Evolutionary conservation across 805 yeast species (phyloP).

Genomic region (Kodamaea hsintzibuensis): DNA sequence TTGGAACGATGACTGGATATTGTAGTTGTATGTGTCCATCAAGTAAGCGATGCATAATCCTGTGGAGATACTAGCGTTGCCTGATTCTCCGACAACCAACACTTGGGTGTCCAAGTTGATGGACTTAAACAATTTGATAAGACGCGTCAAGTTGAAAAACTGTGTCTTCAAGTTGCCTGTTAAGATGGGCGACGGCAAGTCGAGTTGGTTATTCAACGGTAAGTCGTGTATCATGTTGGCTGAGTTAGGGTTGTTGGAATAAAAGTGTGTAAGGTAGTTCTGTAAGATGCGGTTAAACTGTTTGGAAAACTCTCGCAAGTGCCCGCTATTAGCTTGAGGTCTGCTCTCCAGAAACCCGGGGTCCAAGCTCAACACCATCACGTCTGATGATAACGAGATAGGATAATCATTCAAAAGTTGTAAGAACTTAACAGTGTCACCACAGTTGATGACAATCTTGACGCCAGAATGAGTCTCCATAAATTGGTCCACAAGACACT

Average conservation of each 20-base stretch:
- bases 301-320: slow-evolving; percentile 25
- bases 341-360: slow-evolving; percentile 24
- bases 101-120: slow-evolving; percentile 34
- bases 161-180: slow-evolving; percentile 38
- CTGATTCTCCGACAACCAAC: slow-evolving; percentile 35
- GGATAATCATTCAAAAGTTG: slow-evolving; percentile 21
- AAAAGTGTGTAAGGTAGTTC: slow-evolving; percentile 39
- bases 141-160: slow-evolving; percentile 37
- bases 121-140: slow-evolving; percentile 34
- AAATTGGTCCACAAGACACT: slow-evolving; percentile 10
- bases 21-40: slow-evolving; percentile 42
- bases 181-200: slow-evolving; percentile 35
- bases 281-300: slow-evolving; percentile 37
- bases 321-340: slow-evolving; percentile 16
- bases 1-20: slow-evolving; percentile 31
- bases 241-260: slow-evolving; percentile 32
- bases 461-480: slow-evolving; percentile 10
- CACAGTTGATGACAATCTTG: slow-evolving; percentile 42
- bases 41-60: slow-evolving; percentile 36
- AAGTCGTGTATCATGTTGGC: slow-evolving; percentile 29
- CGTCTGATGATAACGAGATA: slow-evolving; percentile 31
- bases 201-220: slow-evolving; percentile 24
- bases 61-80: slow-evolving; percentile 27
- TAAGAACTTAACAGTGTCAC: slow-evolving; percentile 32
- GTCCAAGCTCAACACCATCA: slow-evolving; percentile 39